Evolutionary conservation across 2,329 filamentous ascomycete genomes (phyloP), one percentile per base, ranked within the genome.

Genomic region (Mycosphaerella arachidis): DNA sequence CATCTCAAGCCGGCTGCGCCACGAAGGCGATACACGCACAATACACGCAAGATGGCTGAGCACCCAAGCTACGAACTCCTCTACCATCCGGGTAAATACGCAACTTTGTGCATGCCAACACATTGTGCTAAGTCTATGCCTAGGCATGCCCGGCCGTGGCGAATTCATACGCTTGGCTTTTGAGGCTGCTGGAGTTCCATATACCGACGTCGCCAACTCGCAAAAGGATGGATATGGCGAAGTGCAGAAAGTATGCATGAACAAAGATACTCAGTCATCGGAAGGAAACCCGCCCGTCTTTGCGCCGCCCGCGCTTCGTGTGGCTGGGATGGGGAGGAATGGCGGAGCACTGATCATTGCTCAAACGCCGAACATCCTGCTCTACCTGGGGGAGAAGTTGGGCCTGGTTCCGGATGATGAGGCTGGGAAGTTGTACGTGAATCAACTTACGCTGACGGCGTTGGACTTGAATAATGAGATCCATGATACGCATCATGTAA

Each of bases 141-240:
- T 87, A 18, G 74, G 74, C 18, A 76, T 91, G 29, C 90, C 90
- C 35, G 90, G 90, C 45, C 87, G 90, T 53, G 90, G 86, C 62
- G 90, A 93, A 71, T 84, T 85, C 72, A 77, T 92, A 70, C 88
- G 90, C 24, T 82, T 93, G 10, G 81, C 81, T 16, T 84, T 93
- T 65, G 89, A 92, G 75, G 88, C 88, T 55, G 80, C 84, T 20
- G 81, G 82, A 18, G 83, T 83, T 1, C 72, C 81, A 4, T 92
- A 91, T 78, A 83, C 74, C 27, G 89, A 92, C 75, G 77, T 80
- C 3, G 80, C 82, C 58, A 81, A 81, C 64, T 72, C 73, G 65
- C 48, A 64, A 27, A 57, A 63, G 12, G 70, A 82, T 31, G 86
- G 83, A 57, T 76, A 83, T 50, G 67, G 78, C 1, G 66, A 75